Base-by-base conservation (phyloP, 139 green algal genomes). In the Haematococcus lacustris region DNA sequence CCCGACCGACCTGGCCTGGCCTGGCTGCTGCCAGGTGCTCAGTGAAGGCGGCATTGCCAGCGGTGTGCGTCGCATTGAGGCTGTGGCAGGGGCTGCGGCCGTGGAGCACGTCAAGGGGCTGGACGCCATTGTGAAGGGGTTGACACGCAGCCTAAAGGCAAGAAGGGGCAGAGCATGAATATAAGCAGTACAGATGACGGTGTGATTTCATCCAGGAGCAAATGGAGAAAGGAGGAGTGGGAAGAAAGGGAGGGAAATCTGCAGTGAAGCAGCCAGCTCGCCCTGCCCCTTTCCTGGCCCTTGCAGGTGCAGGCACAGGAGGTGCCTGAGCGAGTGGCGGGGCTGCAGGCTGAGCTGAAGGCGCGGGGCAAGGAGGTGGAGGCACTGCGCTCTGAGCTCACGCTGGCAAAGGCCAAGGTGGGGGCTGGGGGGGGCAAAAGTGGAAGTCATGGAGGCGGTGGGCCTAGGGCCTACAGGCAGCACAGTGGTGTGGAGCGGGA, bases 21-120 rank as follows among this genome's bases (percentile, higher is more conserved):
- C n/a, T n/a, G n/a, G n/a, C n/a, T n/a, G n/a, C n/a, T n/a, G n/a
- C n/a, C n/a, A n/a, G n/a, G 33, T 83, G 3, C 34, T 96, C 40
- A 91, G 83, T 41, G 93, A 97, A 81, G 51, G 62, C 1, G 93
- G 93, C 73, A 94, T 97, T 35, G 91, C 92, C 0, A 90, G 83
- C 1, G 93, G 93, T 38, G 83, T 97, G 50, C 82, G 91, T 26
- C 85, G 91, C 35, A 91, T 97, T 41, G 92, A 98, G 81, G 93
- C 93, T 6, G 93, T 97, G 26, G 87, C 86, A 0, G 93, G 92
- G 0, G 71, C 86, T 7, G 87, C 85, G 6, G 81, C 86, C 5
- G 85, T 97, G 40, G 86, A 94, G 60, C 89, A 94, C 69, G 71
- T 97, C 23, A 76, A 81, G 43, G 57, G 21, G 9, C 66, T 91